Evolutionary conservation across 2,329 filamentous ascomycete genomes (phyloP).

Genomic region (Cytospora paraplurivora): DNA sequence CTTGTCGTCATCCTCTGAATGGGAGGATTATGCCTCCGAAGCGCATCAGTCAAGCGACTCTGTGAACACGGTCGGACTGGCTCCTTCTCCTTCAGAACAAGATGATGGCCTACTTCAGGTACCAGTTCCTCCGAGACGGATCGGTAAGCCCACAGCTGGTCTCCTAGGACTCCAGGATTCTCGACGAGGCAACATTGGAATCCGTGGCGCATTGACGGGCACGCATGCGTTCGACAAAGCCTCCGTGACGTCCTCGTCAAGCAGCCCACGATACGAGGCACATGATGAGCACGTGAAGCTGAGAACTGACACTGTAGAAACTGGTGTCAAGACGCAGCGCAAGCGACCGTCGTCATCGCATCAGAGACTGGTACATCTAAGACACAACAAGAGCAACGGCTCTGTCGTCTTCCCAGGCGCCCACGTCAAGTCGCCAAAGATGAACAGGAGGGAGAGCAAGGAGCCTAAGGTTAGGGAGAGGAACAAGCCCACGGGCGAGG

Average conservation of each 20-base stretch:
- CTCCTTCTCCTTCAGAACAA: background rate
- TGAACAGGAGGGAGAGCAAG: constrained; percentile 23
- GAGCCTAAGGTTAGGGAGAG: constrained; percentile 13
- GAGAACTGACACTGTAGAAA: background rate
- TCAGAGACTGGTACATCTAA: constrained; percentile 16
- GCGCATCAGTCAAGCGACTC: constrained; percentile 23
- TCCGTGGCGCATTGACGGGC: constrained; percentile 37
- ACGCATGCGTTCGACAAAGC: constrained; percentile 31
- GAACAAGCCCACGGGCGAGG: constrained; percentile 7
- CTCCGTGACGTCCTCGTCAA: constrained; percentile 1
- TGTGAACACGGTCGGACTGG: constrained; percentile 21
- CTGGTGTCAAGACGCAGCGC: background rate
- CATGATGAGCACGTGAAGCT: background rate
- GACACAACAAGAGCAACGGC: constrained; percentile 22
- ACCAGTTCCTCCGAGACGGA: constrained; percentile 18
- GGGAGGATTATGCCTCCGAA: constrained; percentile 31
- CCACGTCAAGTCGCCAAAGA: constrained; percentile 15
- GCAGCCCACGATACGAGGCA: background rate
- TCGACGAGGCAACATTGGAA: constrained; percentile 33
- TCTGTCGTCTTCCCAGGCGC: constrained; percentile 11
- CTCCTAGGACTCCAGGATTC: constrained; percentile 37
- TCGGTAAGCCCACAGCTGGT: constrained; percentile 36
- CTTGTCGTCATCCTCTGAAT: constrained; percentile 26
- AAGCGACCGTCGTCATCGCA: constrained; percentile 6
- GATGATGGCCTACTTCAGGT: background rate